A percentile compares a stretch with the other conserved stretches of the same genome.
phyloP scores from a whole-genome alignment of 83 land plant species.

The Isoetes engelmannii region DNA sequence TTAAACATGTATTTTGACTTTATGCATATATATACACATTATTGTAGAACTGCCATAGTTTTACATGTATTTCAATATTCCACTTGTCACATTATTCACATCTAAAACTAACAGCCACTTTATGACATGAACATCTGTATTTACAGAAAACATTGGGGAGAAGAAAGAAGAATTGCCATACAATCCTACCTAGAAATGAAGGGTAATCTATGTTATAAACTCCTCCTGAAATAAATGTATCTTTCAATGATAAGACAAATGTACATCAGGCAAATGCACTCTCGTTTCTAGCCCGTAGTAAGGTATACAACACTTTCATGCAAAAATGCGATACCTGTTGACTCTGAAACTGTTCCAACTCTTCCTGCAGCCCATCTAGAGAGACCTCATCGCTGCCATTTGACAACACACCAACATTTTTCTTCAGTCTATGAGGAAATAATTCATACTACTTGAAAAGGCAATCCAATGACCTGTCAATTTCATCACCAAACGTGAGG shows the following conservation, averaged over 20 bases:
- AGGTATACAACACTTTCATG: neutral
- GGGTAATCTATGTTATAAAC: neutral
- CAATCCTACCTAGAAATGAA: neutral
- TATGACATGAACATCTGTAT: too few species aligned
- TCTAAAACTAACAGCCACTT: too few species aligned
- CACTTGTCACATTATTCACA: too few species aligned
- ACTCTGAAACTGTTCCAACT: slow-evolving; percentile 33
- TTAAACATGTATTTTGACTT: too few species aligned
- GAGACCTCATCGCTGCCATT: slow-evolving; percentile 33
- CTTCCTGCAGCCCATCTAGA: slow-evolving; percentile 39
- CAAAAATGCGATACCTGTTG: slow-evolving; percentile 20
- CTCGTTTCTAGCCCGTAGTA: too few species aligned
- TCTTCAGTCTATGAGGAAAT: neutral
- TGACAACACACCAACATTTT: neutral
- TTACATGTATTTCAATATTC: too few species aligned
- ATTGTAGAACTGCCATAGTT: too few species aligned
- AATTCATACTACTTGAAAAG: neutral
- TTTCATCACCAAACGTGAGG: slow-evolving; percentile 38
- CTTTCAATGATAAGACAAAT: neutral
- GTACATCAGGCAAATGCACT: neutral
- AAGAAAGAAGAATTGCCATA: neutral
- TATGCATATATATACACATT: too few species aligned
- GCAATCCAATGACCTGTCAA: slow-evolving; percentile 16
- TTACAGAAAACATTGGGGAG: too few species aligned
- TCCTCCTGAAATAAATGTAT: neutral